Evolutionary conservation across 495 filamentous ascomycete species (phyloP), one percentile per base, ranked within the genome.

Genomic region (Opeltia flavorubescens): DNA sequence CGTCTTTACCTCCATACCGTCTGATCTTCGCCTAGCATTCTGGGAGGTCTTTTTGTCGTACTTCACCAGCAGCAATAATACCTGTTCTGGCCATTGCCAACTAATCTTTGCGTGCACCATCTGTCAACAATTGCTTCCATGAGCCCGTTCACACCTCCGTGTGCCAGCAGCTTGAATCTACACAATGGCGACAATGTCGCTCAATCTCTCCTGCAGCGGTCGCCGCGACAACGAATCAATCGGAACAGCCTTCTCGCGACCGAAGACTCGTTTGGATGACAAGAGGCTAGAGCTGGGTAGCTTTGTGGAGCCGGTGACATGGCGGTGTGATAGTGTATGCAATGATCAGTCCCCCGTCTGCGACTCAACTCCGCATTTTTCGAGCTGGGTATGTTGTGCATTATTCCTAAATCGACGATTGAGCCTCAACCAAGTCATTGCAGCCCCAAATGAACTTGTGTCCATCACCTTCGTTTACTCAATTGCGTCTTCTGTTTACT

Each of bases 231-330:
- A 46, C 48, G 52, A 42, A 42, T 35, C 20, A 36, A 35, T 44
- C 44, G 38, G 35, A 34, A 49, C 5, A 50, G 36, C 26, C 27
- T 50, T 38, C 55, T 46, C 39, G 46, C 48, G 2, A 57, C 31
- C 23, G 49, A 57, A 46, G 55, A 55, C 43, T 57, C 49, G 55
- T 52, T 57, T 45, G 49, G 46, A 52, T 57, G 35, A 52, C 25
- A 36, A n/a, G 15, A 36, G 20, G 7, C 18, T 25, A 39, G 45
- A 40, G 24, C 5, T 35, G 44, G 5, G 24, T 28, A 13, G 17
- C 38, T 36, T 31, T 27, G 41, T 15, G 28, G 31, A 28, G n/a
- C 4, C 29, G 6, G 36, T 30, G 24, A 42, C 31, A 41, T 35
- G 52, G 52, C 52, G 48, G 52, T 55, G 52, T 55, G 52, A 46